Conservation (phyloP, 2,329 filamentous ascomycete genomes). For the Neonectria coccinea region DNA sequence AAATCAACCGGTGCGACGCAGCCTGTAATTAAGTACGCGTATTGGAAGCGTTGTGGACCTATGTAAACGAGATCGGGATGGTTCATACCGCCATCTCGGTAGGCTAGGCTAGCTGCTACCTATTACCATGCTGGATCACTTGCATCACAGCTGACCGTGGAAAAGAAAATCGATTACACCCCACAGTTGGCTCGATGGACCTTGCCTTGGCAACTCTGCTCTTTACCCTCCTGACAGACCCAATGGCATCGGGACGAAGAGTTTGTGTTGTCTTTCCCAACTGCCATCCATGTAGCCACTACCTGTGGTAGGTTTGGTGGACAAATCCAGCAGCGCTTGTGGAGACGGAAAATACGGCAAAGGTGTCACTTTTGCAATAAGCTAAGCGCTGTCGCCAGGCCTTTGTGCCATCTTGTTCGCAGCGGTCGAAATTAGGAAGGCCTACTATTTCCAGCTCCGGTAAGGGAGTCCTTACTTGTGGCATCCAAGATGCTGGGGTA, state of each 20-base stretch:
- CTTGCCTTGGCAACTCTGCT: conserved; percentile 61
- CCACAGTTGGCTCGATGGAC: conserved; percentile 60
- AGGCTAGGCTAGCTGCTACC: neutral
- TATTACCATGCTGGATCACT: conserved; percentile 51
- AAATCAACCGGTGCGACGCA: too few relatives aligned
- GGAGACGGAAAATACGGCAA: conserved; percentile 65
- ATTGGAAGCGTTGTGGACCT: too few relatives aligned
- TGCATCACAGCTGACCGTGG: conserved; percentile 72
- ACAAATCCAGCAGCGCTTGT: conserved; percentile 63
- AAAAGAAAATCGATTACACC: conserved; percentile 70
- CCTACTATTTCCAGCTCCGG: conserved; percentile 78
- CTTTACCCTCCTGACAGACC: conserved; percentile 63
- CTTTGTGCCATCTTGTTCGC: conserved; percentile 76
- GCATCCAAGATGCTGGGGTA: conserved; percentile 80
- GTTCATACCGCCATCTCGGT: too few relatives aligned
- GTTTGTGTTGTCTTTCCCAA: conserved; percentile 60
- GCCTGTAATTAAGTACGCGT: too few relatives aligned
- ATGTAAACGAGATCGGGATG: too few relatives aligned
- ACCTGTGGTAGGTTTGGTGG: conserved; percentile 67
- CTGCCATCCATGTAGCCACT: conserved; percentile 60
- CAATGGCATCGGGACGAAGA: conserved; percentile 62
- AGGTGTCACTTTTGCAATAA: conserved; percentile 75
- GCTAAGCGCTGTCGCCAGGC: conserved; percentile 72
- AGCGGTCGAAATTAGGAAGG: conserved; percentile 82
- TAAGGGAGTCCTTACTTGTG: conserved; percentile 78